Evolutionary conservation across 73 alveolate species (phyloP).

Genomic region (Tetrahymena thermophila): DNA sequence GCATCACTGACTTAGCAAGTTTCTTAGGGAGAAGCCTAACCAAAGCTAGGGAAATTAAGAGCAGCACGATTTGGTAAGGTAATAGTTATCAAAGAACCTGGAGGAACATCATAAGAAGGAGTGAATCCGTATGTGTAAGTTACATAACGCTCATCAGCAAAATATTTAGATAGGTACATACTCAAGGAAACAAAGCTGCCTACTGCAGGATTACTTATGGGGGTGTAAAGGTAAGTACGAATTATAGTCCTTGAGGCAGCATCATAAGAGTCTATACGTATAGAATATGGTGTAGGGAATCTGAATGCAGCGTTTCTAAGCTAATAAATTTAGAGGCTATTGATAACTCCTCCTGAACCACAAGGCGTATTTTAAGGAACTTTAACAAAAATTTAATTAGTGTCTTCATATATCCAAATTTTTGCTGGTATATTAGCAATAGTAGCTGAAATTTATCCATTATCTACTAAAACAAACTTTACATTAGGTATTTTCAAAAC

Average conservation of each 20-base stretch:
- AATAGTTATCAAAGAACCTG: slow-evolving; percentile 13
- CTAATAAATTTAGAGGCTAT: background rate
- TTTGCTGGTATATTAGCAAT: background rate
- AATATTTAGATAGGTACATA: slow-evolving; percentile 3
- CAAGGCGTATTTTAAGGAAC: background rate
- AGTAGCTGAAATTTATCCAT: background rate
- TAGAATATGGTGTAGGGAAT: slow-evolving; percentile 10
- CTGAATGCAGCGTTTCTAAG: slow-evolving; percentile 23
- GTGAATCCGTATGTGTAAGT: slow-evolving; percentile 17
- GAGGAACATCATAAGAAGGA: slow-evolving; percentile 30
- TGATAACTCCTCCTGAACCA: background rate
- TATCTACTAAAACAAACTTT: background rate
- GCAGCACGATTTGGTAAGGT: slow-evolving; percentile 20
- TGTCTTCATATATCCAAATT: background rate
- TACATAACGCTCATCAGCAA: slow-evolving; percentile 31
- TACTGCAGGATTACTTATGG: background rate
- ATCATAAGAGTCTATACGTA: background rate
- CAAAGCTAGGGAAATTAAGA: slow-evolving; percentile 3
- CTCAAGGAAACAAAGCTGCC: slow-evolving; percentile 9
- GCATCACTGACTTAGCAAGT: slow-evolving; percentile 3
- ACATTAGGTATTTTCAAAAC: background rate
- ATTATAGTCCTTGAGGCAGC: slow-evolving; percentile 1
- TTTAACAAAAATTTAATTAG: background rate
- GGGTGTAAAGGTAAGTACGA: background rate
- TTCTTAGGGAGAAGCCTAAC: slow-evolving; percentile 6